Evolutionary conservation across 78 protist genomes (phyloP), one percentile per base, ranked within the genome.

Genomic region (Polysphondylium violaceum): DNA sequence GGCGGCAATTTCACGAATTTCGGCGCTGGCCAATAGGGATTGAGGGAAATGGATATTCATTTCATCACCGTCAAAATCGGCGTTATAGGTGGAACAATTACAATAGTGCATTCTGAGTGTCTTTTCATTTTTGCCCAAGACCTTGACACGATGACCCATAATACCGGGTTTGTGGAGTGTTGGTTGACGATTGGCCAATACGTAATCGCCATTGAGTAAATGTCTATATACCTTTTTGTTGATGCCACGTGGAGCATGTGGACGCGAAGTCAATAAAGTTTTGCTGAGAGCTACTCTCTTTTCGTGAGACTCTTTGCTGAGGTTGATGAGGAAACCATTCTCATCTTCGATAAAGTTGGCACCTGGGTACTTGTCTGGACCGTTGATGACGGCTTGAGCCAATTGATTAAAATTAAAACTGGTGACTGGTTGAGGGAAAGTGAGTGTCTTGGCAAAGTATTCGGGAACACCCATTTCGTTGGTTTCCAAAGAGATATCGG

Each of bases 51-150:
- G 99, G 23, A 99, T 53, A 94, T 99, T 99, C 98, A 99, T 99
- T 75, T 99, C 99, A 74, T 99, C 99, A 25, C 99, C 99, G 71
- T 99, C 99, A 35, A 98, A 99, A 83, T 99, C 99, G 19, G 99
- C 99, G 61, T 99, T 99, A 94, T 96, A 99, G 0, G 98, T 88
- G 71, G 95, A 95, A 86, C 99, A 99, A 92, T 99, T 99, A 59
- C 99, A 97, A 83, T 99, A 99, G 92, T 99, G 99, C 93, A 99
- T 71, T 36, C 99, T 95, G 65, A 99, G 63, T 59, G 98, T 96
- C n/a, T 88, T 94, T 63, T 97, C 97, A 23, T 35, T 40, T 27
- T 50, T 44, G n/a, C 74, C 81, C 17, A 94, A 76, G 61, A 95
- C 96, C 5, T 83, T 63, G 3, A 86, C 99, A 21, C 44, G 41